These are phyloP conservation scores for Berberis vulgaris DNA, from an alignment of 164 flowering plant species.

Conservation along the genomic window DNA sequence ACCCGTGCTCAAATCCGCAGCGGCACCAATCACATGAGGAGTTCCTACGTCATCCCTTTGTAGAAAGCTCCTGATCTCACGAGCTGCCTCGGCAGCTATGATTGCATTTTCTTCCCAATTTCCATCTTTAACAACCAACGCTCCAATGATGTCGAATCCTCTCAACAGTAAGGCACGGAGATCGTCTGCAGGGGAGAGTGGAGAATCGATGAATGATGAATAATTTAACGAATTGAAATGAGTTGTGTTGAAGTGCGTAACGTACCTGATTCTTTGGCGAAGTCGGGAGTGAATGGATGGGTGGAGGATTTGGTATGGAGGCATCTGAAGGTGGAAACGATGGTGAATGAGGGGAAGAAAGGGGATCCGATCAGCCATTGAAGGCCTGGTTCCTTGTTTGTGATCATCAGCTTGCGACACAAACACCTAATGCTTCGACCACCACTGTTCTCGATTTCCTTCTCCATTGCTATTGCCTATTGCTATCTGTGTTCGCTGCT, in stretches of 20 bases:
- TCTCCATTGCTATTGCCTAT: slow-evolving; percentile 4
- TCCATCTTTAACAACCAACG: slow-evolving; percentile 24
- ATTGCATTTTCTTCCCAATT: slow-evolving; percentile 30
- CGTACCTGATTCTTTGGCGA: slow-evolving; percentile 63
- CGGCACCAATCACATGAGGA: slow-evolving; percentile 46
- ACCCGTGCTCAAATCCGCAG: slow-evolving; percentile 29
- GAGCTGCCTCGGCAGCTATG: slow-evolving; percentile 40
- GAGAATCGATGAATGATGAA: not conserved
- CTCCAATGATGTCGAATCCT: slow-evolving; percentile 75
- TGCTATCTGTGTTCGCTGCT: too few relatives aligned
- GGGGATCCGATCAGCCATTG: slow-evolving; percentile 95
- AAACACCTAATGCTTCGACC: slow-evolving; percentile 15
- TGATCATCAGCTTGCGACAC: slow-evolving; percentile 15
- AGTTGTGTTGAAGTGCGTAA: not conserved
- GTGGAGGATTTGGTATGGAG: slow-evolving; percentile 33
- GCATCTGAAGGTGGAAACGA: slow-evolving; percentile 69
- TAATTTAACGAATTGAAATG: too few relatives aligned
- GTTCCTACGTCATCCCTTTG: slow-evolving; percentile 13
- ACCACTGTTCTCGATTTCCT: slow-evolving; percentile 3
- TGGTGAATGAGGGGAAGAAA: slow-evolving; percentile 50
- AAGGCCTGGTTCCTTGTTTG: slow-evolving; percentile 26
- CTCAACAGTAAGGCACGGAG: slow-evolving; percentile 42
- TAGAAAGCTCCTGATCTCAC: slow-evolving; percentile 31
- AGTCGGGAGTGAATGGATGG: slow-evolving; percentile 42
- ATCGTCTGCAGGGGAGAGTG: slow-evolving; percentile 39